These are phyloP conservation scores for Climacium dendroides DNA, from an alignment of 225 moss, liverwort and hornwort species.

Conservation along the genomic window DNA sequence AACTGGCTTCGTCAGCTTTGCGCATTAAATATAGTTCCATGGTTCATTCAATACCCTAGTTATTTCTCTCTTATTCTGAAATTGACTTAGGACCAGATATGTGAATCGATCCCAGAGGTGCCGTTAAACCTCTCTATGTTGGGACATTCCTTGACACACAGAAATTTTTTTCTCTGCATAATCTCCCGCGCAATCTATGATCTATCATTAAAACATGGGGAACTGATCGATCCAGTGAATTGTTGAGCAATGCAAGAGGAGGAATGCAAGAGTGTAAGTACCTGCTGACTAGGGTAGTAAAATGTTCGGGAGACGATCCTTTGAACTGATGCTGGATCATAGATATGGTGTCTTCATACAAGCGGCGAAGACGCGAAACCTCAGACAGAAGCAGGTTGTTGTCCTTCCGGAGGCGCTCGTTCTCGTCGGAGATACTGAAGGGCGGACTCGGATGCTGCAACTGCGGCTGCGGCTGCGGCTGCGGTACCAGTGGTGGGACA, in stretches of 20 bases:
- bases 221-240: not conserved
- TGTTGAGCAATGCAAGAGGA: not conserved
- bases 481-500: not conserved
- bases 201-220: not conserved
- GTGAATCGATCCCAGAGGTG: not conserved
- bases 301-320: conserved; percentile 11
- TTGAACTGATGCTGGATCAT: conserved; percentile 29
- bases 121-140: not conserved
- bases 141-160: not conserved
- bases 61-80: not conserved
- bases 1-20: not conserved
- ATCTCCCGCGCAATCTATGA: not conserved
- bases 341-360: conserved; percentile 23
- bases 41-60: not conserved
- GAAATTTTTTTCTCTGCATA: not conserved
- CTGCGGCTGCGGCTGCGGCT: not conserved
- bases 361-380: conserved; percentile 27
- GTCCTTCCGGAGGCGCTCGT: conserved; percentile 40
- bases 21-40: not conserved
- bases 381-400: conserved; percentile 35
- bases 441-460: not conserved
- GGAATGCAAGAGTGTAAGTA: not conserved
- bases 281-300: conserved; percentile 17
- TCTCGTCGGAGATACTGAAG: conserved; percentile 35
- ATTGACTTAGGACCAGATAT: not conserved